Conservation (phyloP, 139 green algal species). For the Closterium sp. region DNA sequence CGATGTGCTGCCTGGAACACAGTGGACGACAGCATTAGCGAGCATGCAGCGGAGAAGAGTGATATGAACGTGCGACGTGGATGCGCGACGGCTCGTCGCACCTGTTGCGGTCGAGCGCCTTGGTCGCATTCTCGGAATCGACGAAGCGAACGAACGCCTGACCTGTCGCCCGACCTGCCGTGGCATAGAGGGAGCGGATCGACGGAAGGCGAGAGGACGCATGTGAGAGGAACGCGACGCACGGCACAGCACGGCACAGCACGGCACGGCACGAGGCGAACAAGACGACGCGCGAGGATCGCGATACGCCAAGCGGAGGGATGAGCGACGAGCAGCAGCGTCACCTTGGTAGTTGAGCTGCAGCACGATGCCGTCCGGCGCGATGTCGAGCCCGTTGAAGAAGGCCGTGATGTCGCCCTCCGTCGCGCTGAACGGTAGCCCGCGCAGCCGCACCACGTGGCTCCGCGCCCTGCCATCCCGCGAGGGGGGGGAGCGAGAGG, state of each 20-base stretch:
- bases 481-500: neutral
- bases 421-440: constrained; percentile 76
- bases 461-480: constrained; percentile 33
- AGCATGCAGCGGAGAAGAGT: no score
- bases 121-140: constrained; percentile 50
- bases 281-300: neutral
- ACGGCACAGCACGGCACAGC: neutral
- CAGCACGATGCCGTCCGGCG: constrained; percentile 39
- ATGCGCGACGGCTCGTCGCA: neutral
- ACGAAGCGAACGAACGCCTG: constrained; percentile 73
- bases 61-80: no score
- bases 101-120: constrained; percentile 58
- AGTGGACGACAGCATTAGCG: no score
- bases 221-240: neutral
- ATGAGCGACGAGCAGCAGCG: neutral
- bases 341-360: constrained; percentile 46
- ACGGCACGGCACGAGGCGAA: neutral
- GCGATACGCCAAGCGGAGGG: no score
- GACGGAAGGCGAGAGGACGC: neutral
- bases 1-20: constrained; percentile 70
- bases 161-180: constrained; percentile 65
- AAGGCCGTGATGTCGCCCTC: constrained; percentile 75
- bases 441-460: constrained; percentile 75
- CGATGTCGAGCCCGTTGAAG: constrained; percentile 66
- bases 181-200: neutral